A percentile compares a stretch with the other conserved stretches of the same genome.
Conservation (phyloP, 768 basidiomycete genomes). For the Serendipita sp. region DNA sequence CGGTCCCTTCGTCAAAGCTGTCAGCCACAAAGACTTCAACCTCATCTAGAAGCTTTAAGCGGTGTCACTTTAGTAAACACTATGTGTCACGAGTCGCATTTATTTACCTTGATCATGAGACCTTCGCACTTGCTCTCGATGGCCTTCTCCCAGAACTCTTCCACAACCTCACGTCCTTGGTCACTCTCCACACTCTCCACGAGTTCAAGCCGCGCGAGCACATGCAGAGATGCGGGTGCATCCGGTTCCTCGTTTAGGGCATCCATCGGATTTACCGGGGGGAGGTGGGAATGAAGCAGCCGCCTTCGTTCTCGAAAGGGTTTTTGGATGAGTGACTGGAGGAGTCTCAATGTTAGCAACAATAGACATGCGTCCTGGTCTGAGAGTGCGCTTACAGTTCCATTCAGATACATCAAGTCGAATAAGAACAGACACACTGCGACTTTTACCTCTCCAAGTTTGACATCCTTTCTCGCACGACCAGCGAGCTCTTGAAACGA, state of each 20-base stretch:
- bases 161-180: constrained; percentile 41
- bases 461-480: constrained; percentile 69
- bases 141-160: constrained; percentile 60
- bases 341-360: constrained; percentile 6
- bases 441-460: constrained; percentile 55
- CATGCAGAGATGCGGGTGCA: constrained; percentile 7
- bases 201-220: constrained; percentile 48
- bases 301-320: constrained; percentile 56
- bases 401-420: constrained; percentile 77
- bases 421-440: constrained; percentile 75
- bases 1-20: constrained; percentile 44
- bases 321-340: constrained; percentile 48
- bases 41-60: constrained; percentile 10
- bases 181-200: constrained; percentile 57
- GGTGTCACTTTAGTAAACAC: background rate
- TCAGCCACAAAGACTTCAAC: constrained; percentile 17
- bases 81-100: background rate
- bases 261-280: constrained; percentile 30
- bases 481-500: constrained; percentile 81
- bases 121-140: constrained; percentile 73
- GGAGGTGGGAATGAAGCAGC: constrained; percentile 47
- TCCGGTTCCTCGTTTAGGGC: constrained; percentile 11
- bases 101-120: constrained; percentile 73
- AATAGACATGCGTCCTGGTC: background rate
- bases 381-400: constrained; percentile 35